A percentile compares a stretch with the other conserved stretches of the same genome.
Conservation (phyloP, 2,329 filamentous ascomycete species). For the Talaromyces sp. region DNA sequence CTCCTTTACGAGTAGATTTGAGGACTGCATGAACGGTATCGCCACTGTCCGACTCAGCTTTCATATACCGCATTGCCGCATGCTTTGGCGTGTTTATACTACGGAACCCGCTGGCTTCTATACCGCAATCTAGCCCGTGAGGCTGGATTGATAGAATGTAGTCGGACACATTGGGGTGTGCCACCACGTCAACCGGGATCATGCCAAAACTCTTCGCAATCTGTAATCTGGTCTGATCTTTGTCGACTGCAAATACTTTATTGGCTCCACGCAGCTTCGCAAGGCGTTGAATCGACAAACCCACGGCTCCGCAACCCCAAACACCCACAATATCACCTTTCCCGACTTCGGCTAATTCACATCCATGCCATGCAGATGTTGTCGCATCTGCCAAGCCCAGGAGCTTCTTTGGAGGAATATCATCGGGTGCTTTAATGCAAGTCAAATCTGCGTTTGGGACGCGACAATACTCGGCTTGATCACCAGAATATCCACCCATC, state of each 20-base stretch:
- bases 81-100: slow-evolving; percentile 26
- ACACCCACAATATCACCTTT: slow-evolving; percentile 33
- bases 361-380: slow-evolving; percentile 35
- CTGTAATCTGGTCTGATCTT: slow-evolving; percentile 30
- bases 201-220: slow-evolving; percentile 33
- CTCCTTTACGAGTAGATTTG: slow-evolving; percentile 33
- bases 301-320: slow-evolving; percentile 36
- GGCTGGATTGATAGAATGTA: slow-evolving; percentile 33
- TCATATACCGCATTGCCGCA: slow-evolving; percentile 26
- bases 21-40: slow-evolving; percentile 32
- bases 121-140: slow-evolving; percentile 30
- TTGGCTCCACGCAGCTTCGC: slow-evolving; percentile 32
- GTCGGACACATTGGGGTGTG: slow-evolving; percentile 29
- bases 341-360: slow-evolving; percentile 33
- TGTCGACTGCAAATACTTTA: slow-evolving; percentile 37
- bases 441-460: slow-evolving; percentile 37
- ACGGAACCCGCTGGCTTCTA: slow-evolving; percentile 34
- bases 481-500: slow-evolving; percentile 37
- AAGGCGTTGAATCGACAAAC: slow-evolving; percentile 32
- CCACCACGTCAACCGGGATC: slow-evolving; percentile 29
- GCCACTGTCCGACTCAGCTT: slow-evolving; percentile 29
- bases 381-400: slow-evolving; percentile 34
- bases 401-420: slow-evolving; percentile 31
- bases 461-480: slow-evolving; percentile 39
- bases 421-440: slow-evolving; percentile 30